Conservation (phyloP, 352 stramenopile genomes). For the Phytophthora citrophthora region DNA sequence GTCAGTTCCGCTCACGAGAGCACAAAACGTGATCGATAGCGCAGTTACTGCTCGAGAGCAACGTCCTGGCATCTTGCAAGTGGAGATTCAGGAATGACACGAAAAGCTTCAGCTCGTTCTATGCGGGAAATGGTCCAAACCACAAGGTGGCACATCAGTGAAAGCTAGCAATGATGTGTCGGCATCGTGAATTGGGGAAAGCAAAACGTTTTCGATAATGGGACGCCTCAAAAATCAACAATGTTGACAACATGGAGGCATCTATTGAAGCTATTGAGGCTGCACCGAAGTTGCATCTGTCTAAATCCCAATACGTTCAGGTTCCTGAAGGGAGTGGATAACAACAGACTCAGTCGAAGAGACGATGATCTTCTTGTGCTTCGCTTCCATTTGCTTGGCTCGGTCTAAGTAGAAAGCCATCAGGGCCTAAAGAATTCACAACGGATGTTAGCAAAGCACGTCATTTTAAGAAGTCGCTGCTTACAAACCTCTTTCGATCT, state of each 20-base stretch:
- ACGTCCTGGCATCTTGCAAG: not conserved
- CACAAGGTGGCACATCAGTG: too few species aligned
- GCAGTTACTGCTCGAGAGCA: too few species aligned
- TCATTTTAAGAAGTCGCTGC: not conserved
- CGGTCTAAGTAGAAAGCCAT: slow-evolving; percentile 61
- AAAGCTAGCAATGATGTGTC: too few species aligned
- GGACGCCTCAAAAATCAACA: too few species aligned
- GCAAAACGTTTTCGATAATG: too few species aligned
- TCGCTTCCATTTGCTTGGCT: slow-evolving; percentile 57
- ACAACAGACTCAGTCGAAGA: slow-evolving; percentile 11
- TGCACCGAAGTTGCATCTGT: not conserved
- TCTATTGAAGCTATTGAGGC: too few species aligned
- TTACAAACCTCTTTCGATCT: slow-evolving; percentile 40
- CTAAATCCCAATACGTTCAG: slow-evolving; percentile 10
- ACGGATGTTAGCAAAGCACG: not conserved
- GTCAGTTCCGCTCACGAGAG: not conserved
- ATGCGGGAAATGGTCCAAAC: too few species aligned
- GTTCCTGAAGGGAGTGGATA: slow-evolving; percentile 34
- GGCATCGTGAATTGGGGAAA: too few species aligned
- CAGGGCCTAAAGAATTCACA: slow-evolving; percentile 37
- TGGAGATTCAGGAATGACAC: not conserved
- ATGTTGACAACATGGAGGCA: too few species aligned
- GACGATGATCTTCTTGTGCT: slow-evolving; percentile 45
- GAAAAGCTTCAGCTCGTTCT: too few species aligned
- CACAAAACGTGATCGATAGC: not conserved